Percentiles rank a stretch among this genome's conserved stretches.
These are phyloP conservation scores for Phellopilus nigrolimitatus DNA, from an alignment of 1,284 basidiomycete species.

Conservation along the genomic window DNA sequence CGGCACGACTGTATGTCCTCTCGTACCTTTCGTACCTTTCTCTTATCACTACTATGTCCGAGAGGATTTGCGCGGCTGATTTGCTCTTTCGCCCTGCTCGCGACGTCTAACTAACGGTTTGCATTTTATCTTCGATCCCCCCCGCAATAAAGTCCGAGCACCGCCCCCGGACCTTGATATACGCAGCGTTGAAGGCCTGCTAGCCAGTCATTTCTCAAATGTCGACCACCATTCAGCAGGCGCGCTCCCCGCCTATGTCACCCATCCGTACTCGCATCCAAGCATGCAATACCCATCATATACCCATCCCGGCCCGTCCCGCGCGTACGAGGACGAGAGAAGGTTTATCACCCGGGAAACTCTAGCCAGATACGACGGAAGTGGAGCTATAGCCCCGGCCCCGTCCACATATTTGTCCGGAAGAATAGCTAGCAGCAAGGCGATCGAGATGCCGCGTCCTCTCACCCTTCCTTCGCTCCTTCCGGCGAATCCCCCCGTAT, in stretches of 20 bases:
- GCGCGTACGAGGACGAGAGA: conserved; percentile 14
- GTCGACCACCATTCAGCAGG: conserved; percentile 27
- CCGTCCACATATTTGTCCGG: conserved; percentile 1
- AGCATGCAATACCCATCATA: conserved; percentile 1
- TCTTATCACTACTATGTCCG: conserved; percentile 10
- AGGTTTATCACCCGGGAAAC: conserved; percentile 1
- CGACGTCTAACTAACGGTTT: conserved; percentile 17
- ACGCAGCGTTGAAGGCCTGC: conserved; percentile 41
- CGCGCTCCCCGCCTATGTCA: conserved; percentile 26
- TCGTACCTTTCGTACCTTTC: neutral
- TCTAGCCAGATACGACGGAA: neutral
- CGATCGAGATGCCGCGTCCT: conserved; percentile 15
- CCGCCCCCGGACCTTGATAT: conserved; percentile 39
- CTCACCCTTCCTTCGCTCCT: conserved; percentile 18
- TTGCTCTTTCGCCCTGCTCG: neutral
- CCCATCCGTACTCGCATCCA: conserved; percentile 19
- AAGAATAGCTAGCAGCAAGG: conserved; percentile 9
- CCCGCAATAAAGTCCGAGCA: conserved; percentile 22
- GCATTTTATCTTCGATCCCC: conserved; percentile 22
- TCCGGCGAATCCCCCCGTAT: conserved; percentile 5
- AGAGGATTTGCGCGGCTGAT: conserved; percentile 2
- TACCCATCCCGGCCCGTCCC: neutral
- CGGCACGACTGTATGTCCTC: too few species aligned
- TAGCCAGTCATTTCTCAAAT: conserved; percentile 47
- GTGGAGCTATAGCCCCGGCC: neutral